phyloP scores from a whole-genome alignment of 2,329 filamentous ascomycete species.

The Botrytis tulipae region DNA sequence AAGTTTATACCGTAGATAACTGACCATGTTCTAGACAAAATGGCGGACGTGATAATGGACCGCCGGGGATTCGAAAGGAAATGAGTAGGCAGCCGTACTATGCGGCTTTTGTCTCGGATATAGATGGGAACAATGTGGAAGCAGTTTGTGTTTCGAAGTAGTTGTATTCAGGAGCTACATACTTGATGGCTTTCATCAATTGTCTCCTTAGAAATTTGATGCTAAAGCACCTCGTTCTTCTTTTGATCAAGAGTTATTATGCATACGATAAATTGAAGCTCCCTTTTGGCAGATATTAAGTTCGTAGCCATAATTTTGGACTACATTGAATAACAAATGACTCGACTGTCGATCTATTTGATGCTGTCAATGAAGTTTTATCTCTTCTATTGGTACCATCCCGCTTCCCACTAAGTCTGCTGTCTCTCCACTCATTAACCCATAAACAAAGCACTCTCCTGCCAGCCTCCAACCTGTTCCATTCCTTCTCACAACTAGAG shows the following conservation, averaged over 20 bases:
- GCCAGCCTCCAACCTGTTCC: slow-evolving; percentile 11
- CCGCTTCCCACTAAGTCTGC: neutral
- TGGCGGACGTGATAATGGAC: neutral
- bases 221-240: neutral
- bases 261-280: neutral
- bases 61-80: neutral
- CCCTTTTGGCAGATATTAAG: neutral
- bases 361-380: neutral
- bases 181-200: neutral
- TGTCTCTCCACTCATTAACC: slow-evolving; percentile 26
- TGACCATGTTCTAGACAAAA: neutral
- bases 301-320: neutral
- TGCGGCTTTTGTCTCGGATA: neutral
- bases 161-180: neutral
- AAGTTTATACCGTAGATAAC: rapidly evolving
- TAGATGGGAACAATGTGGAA: neutral
- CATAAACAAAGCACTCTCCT: slow-evolving; percentile 26
- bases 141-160: neutral
- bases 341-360: neutral
- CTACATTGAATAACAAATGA: neutral
- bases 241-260: neutral
- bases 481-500: slow-evolving; percentile 8
- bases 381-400: neutral
- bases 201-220: neutral
- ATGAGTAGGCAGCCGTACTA: neutral